These are phyloP conservation scores for Chiua virens DNA, from an alignment of 768 basidiomycete genomes.

Conservation along the genomic window DNA sequence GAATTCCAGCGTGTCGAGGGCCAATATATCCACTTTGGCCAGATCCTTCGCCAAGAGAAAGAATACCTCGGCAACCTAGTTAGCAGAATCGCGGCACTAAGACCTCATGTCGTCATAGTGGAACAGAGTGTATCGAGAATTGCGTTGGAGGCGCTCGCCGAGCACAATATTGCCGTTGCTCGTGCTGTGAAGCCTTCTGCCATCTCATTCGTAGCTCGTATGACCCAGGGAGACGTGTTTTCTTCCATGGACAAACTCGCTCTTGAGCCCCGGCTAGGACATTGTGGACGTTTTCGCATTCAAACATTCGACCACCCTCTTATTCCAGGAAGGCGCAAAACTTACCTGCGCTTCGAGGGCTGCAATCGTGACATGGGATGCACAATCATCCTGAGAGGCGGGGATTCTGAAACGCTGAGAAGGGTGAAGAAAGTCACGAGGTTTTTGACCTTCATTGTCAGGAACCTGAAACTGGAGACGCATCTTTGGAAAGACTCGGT, in stretches of 20 bases:
- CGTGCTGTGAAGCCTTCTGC: conserved; percentile 86
- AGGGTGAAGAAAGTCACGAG: conserved; percentile 91
- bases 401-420: conserved; percentile 72
- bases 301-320: conserved; percentile 94
- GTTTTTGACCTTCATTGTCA: conserved; percentile 89
- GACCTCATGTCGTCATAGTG: conserved; percentile 90
- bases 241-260: conserved; percentile 95
- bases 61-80: conserved; percentile 89
- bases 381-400: conserved; percentile 90
- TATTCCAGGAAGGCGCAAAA: conserved; percentile 93
- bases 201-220: conserved; percentile 83
- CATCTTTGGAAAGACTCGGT: conserved; percentile 92
- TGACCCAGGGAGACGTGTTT: conserved; percentile 93
- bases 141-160: conserved; percentile 82
- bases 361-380: conserved; percentile 92
- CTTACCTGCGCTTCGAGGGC: conserved; percentile 98
- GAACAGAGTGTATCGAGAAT: conserved; percentile 90
- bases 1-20: conserved; percentile 93
- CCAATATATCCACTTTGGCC: conserved; percentile 91
- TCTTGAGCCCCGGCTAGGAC: conserved; percentile 83
- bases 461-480: conserved; percentile 91
- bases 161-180: conserved; percentile 87
- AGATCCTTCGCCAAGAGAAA: conserved; percentile 88
- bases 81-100: conserved; percentile 82
- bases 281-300: conserved; percentile 81